These are phyloP conservation scores for Termitomyces sp. DNA, from an alignment of 768 basidiomycete species.

Conservation along the genomic window DNA sequence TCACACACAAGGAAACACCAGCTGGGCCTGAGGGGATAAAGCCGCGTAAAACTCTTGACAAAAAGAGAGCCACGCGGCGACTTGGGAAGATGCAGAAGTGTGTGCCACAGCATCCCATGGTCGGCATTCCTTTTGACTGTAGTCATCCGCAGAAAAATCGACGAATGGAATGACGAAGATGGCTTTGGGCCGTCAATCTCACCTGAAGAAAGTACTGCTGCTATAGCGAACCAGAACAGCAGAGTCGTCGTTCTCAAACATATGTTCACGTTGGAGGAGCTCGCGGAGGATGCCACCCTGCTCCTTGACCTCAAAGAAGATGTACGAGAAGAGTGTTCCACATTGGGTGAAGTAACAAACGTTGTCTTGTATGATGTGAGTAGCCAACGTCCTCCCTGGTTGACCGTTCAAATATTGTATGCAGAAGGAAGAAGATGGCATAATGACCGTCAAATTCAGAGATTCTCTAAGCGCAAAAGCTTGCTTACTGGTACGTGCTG, in stretches of 20 bases:
- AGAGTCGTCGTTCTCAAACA: slow-evolving; percentile 91
- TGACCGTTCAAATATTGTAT: background rate
- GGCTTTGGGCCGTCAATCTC: slow-evolving; percentile 75
- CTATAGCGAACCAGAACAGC: slow-evolving; percentile 45
- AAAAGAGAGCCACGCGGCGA: slow-evolving; percentile 68
- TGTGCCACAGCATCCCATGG: background rate
- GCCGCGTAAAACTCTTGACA: slow-evolving; percentile 63
- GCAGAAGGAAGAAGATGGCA: slow-evolving; percentile 87
- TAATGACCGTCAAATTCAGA: slow-evolving; percentile 96
- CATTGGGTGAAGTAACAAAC: slow-evolving; percentile 91
- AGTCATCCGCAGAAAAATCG: slow-evolving; percentile 61
- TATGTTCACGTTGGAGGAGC: slow-evolving; percentile 87
- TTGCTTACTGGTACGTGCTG: slow-evolving; percentile 67
- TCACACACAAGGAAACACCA: slow-evolving; percentile 58
- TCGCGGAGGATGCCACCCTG: slow-evolving; percentile 80
- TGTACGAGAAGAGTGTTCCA: slow-evolving; percentile 88
- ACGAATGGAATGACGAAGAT: slow-evolving; percentile 93
- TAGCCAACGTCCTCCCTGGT: slow-evolving; percentile 9
- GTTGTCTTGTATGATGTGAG: slow-evolving; percentile 92
- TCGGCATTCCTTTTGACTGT: background rate
- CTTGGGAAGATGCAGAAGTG: slow-evolving; percentile 89
- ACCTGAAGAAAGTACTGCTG: slow-evolving; percentile 40
- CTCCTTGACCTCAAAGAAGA: slow-evolving; percentile 94
- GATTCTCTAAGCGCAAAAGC: slow-evolving; percentile 92
- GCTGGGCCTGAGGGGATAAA: slow-evolving; percentile 36